Evolutionary conservation across 2,329 filamentous ascomycete species (phyloP), one percentile per base, ranked within the genome.

Genomic region (Daldinia sp.): DNA sequence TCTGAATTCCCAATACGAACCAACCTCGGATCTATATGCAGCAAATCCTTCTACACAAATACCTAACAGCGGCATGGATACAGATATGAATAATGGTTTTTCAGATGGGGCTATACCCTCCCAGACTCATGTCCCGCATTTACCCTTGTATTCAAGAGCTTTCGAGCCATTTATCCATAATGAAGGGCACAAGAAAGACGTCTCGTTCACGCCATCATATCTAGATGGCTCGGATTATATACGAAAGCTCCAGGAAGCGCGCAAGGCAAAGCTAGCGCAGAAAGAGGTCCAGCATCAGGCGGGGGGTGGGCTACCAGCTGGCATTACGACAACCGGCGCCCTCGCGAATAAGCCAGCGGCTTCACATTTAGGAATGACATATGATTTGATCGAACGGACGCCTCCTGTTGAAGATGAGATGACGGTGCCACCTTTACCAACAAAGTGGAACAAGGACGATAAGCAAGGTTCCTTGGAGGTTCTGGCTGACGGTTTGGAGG

Each of bases 151-250:
- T 71, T 88, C 86, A 23, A 81, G 85, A 64, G 85, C 84, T 15
- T 88, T 88, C 74, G 83, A 86, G 69, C 79, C 82, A 65, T 85
- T 85, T 68, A 81, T 83, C 75, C 74, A 68, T 39, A 69, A 59
- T 71, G n/a, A 74, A 74, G 63, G 75, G 79, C 72, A 76, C 26
- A 75, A 70, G 50, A 73, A 78, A 70, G 79, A 84, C 65, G 74
- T 80, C 65, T 95, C 95, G 83, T 94, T 97, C 79, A 86, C 90
- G 10, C 95, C 95, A 0, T 94, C 93, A 4, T 98, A 98, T 80
- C 86, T 98, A 50, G 85, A 86, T 73, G 88, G 88, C 42, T 95
- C 93, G 13, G 88, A 89, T 75, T 94, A 97, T 79, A 89, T 95
- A 60, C 87, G 91, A 74, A 90, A 88, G 78, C 85, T 98, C 54